A percentile compares a stretch with the other conserved stretches of the same genome.
Conservation (phyloP, 2,329 filamentous ascomycete species). For the Chaetomiaceae sp. region DNA sequence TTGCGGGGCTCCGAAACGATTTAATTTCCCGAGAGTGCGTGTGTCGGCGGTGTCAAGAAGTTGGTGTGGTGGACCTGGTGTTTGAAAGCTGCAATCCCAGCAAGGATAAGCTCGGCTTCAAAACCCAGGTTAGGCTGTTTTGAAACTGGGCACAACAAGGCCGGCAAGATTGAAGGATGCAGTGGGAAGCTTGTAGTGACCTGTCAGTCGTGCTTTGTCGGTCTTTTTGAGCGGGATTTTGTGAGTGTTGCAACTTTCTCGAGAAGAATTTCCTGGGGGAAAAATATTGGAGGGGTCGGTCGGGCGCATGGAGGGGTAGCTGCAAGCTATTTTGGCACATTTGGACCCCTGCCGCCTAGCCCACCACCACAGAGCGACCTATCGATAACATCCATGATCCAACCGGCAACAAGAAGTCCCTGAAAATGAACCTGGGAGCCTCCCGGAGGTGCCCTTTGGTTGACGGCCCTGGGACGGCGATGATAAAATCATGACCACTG, state of each 20-base stretch:
- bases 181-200: not conserved
- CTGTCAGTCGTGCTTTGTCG: not conserved
- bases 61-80: not conserved
- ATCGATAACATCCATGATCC: conserved; percentile 1
- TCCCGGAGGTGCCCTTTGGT: too few relatives aligned
- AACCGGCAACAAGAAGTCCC: too few relatives aligned
- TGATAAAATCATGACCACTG: not conserved
- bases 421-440: too few relatives aligned
- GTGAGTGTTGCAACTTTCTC: not conserved
- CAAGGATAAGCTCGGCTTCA: too few relatives aligned
- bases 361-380: too few relatives aligned
- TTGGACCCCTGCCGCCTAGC: not conserved
- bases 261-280: not conserved
- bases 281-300: conserved; percentile 4
- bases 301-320: conserved; percentile 12
- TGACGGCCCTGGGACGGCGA: too few relatives aligned
- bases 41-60: not conserved
- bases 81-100: too few relatives aligned
- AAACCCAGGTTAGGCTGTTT: too few relatives aligned
- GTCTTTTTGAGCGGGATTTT: conserved; percentile 7
- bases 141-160: too few relatives aligned
- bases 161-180: not conserved
- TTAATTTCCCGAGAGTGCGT: not conserved
- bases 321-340: not conserved
- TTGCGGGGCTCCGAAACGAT: not conserved